A percentile compares a stretch with the other conserved stretches of the same genome.
Conservation (phyloP, 257 asterid genomes). For the Solanum chilense region DNA sequence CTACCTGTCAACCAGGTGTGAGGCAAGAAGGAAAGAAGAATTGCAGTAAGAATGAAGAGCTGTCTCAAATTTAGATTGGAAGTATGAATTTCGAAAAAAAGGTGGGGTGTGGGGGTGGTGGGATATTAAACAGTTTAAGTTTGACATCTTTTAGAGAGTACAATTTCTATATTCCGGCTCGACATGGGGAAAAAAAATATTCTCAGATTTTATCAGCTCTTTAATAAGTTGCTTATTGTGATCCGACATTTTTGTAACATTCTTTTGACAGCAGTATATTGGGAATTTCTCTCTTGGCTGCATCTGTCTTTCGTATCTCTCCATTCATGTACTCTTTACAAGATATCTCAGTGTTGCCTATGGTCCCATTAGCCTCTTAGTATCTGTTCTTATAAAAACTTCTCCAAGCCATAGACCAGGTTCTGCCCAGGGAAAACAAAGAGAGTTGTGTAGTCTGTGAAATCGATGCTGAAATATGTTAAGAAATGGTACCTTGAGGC, state of each 20-base stretch:
- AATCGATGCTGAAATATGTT: neutral
- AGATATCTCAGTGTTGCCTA: neutral
- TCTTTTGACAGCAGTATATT: neutral
- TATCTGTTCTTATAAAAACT: slow-evolving; percentile 13
- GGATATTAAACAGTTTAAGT: neutral
- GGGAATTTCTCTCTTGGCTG: neutral
- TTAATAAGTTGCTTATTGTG: neutral
- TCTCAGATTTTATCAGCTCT: neutral
- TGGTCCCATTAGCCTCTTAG: neutral
- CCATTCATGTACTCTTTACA: neutral
- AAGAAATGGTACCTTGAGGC: slow-evolving; percentile 51
- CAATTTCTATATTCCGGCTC: neutral
- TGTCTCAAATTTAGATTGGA: neutral
- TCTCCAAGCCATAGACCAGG: slow-evolving; percentile 59
- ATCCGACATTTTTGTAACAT: neutral
- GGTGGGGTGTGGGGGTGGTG: neutral
- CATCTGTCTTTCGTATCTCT: neutral
- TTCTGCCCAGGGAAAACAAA: slow-evolving; percentile 14
- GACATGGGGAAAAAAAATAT: neutral
- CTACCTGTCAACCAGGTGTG: neutral
- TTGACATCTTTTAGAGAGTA: neutral
- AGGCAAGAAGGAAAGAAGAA: neutral
- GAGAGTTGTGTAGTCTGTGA: neutral
- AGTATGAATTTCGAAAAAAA: neutral
- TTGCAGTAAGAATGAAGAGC: neutral